Percentiles rank a stretch among this genome's conserved stretches.
Conservation (phyloP, 1,139 yeast genomes). For the Blastobotrys capitulatus region DNA sequence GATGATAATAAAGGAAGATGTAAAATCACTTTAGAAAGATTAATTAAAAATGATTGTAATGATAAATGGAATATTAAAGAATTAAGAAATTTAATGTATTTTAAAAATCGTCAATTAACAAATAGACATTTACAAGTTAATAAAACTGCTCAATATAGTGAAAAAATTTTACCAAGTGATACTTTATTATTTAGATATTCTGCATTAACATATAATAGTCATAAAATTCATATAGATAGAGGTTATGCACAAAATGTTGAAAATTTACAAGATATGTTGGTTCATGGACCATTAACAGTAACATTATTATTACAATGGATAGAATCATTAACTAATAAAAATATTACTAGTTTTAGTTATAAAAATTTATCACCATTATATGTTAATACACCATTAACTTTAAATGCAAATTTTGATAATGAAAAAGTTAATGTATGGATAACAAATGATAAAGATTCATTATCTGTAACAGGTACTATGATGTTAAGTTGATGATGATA, state of each 20-base stretch:
- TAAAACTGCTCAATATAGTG: neutral
- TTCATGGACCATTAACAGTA: slow-evolving; percentile 79
- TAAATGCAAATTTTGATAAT: slow-evolving; percentile 16
- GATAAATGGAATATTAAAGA: slow-evolving; percentile 29
- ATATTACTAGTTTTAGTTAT: slow-evolving; percentile 40
- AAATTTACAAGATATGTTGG: slow-evolving; percentile 53
- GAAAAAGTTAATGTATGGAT: slow-evolving; percentile 30
- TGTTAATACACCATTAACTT: slow-evolving; percentile 30
- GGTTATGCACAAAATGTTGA: slow-evolving; percentile 50
- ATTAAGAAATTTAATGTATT: slow-evolving; percentile 29
- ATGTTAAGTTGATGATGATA: neutral
- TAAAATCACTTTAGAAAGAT: slow-evolving; percentile 1
- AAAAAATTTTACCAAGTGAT: slow-evolving; percentile 27
- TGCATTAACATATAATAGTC: slow-evolving; percentile 73
- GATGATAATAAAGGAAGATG: slow-evolving; percentile 13
- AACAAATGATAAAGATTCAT: slow-evolving; percentile 27
- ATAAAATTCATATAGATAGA: slow-evolving; percentile 69
- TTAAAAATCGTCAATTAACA: slow-evolving; percentile 12
- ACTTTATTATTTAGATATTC: slow-evolving; percentile 54
- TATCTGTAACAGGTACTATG: slow-evolving; percentile 22
- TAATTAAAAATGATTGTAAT: slow-evolving; percentile 6
- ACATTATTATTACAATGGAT: slow-evolving; percentile 54
- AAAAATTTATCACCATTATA: slow-evolving; percentile 48
- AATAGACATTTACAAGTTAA: slow-evolving; percentile 11
- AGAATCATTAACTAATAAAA: slow-evolving; percentile 13